Percentiles rank a stretch among this genome's conserved stretches.
Conservation (phyloP, 2,329 filamentous ascomycete species). For the Pestalotiopsis sp. region DNA sequence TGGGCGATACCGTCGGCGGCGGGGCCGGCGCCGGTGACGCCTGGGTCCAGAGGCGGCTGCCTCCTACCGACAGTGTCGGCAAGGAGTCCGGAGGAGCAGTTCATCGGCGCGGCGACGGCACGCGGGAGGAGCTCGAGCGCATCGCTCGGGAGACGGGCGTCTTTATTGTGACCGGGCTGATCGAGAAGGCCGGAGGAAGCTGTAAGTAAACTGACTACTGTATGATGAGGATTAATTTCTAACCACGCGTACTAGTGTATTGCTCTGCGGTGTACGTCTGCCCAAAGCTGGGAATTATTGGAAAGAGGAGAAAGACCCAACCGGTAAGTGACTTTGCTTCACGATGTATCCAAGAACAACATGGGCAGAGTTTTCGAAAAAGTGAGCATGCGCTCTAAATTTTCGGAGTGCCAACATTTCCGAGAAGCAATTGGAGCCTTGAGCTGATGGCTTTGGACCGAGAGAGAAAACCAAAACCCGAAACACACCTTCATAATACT, state of each 20-base stretch:
- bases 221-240: neutral
- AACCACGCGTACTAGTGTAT: constrained; percentile 44
- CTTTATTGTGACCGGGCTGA: constrained; percentile 76
- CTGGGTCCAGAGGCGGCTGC: constrained; percentile 66
- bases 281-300: constrained; percentile 69
- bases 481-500: neutral
- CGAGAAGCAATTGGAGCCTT: neutral
- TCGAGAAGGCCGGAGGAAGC: constrained; percentile 79
- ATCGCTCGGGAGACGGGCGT: constrained; percentile 77
- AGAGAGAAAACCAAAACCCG: neutral
- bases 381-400: too few relatives aligned
- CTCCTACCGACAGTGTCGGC: constrained; percentile 28
- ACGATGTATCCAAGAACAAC: neutral
- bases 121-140: constrained; percentile 74
- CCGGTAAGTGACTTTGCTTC: constrained; percentile 55
- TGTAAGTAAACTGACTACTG: constrained; percentile 35
- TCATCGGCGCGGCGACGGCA: constrained; percentile 67
- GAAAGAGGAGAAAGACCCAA: constrained; percentile 91
- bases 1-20: constrained; percentile 71
- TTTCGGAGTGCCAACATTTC: too few relatives aligned
- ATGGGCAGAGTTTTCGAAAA: neutral
- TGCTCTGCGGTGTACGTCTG: constrained; percentile 83
- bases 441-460: neutral
- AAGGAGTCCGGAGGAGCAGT: constrained; percentile 37
- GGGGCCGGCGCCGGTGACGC: constrained; percentile 67